Evolutionary conservation across 495 filamentous ascomycete genomes (phyloP).

Genomic region (Evansstolkia leycettana): DNA sequence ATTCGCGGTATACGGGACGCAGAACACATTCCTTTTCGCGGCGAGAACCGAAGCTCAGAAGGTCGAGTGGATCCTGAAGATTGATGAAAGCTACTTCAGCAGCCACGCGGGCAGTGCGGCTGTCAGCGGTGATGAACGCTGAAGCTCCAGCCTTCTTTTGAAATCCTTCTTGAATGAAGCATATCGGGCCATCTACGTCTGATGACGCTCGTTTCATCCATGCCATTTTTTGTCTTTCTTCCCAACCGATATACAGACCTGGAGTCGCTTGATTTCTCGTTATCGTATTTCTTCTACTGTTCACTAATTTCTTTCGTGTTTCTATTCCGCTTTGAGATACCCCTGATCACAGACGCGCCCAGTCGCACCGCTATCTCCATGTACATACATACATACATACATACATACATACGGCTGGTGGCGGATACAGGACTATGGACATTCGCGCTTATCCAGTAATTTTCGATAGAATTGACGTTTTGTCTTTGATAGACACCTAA

Average conservation of each 20-base stretch:
- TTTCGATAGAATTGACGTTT: neutral
- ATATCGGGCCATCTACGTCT: neutral
- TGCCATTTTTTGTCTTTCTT: conserved; percentile 7
- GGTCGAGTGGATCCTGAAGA: conserved; percentile 84
- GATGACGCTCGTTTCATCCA: conserved; percentile 1
- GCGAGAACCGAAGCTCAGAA: conserved; percentile 78
- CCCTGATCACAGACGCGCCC: conserved; percentile 30
- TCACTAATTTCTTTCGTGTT: conserved; percentile 6
- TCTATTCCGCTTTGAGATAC: conserved; percentile 21
- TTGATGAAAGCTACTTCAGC: conserved; percentile 50
- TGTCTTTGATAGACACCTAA: too few species aligned
- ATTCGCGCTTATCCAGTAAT: neutral
- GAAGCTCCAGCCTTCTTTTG: neutral
- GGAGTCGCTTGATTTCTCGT: conserved; percentile 5
- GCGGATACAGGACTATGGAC: conserved; percentile 6
- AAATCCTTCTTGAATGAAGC: neutral
- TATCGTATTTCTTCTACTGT: conserved; percentile 2
- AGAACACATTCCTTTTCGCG: conserved; percentile 92
- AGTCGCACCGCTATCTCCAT: conserved; percentile 19
- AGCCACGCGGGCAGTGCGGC: conserved; percentile 19
- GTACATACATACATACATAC: conserved; percentile 31
- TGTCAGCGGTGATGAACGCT: conserved; percentile 13
- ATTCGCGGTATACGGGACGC: conserved; percentile 84
- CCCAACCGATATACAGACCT: conserved; percentile 2
- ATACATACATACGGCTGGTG: conserved; percentile 3